These are phyloP conservation scores for Cichorium intybus DNA, from an alignment of 140 eudicot genomes.

Conservation along the genomic window DNA sequence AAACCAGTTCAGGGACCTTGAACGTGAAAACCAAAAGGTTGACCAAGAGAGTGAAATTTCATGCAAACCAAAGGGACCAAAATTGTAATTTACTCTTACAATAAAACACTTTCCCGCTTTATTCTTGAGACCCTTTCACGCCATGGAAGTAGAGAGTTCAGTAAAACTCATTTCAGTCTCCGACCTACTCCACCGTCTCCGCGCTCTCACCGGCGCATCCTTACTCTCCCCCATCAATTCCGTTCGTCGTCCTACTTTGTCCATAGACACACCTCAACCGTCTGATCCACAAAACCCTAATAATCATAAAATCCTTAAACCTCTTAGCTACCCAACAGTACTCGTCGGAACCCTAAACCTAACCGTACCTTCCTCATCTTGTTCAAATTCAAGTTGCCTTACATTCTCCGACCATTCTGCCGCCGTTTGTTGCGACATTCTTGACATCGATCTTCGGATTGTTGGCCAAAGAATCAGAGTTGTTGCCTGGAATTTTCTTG, in stretches of 20 bases:
- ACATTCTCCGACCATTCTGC: conserved; percentile 55
- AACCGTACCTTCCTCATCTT: conserved; percentile 35
- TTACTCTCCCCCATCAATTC: conserved; percentile 33
- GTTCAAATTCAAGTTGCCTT: conserved; percentile 40
- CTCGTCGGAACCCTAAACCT: conserved; percentile 70
- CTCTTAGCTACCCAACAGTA: conserved; percentile 41
- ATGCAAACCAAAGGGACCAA: too few species aligned
- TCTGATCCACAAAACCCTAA: conserved; percentile 29
- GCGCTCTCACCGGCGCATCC: conserved; percentile 60
- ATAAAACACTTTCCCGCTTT: conserved; percentile 26
- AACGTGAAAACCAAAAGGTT: too few species aligned
- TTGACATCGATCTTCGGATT: conserved; percentile 40
- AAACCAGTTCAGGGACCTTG: too few species aligned
- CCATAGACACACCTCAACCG: background rate
- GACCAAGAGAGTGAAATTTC: too few species aligned
- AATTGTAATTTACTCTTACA: too few species aligned
- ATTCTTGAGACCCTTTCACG: background rate
- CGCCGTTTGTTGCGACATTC: conserved; percentile 61
- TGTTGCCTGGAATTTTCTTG: conserved; percentile 76
- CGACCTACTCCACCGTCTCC: conserved; percentile 56
- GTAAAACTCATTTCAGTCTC: conserved; percentile 32
- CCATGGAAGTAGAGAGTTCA: conserved; percentile 40
- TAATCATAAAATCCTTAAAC: conserved; percentile 38
- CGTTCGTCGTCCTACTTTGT: background rate
- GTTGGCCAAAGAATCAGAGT: conserved; percentile 48